These are phyloP conservation scores for Dothistroma pini DNA, from an alignment of 2,329 filamentous ascomycete genomes.

Conservation along the genomic window DNA sequence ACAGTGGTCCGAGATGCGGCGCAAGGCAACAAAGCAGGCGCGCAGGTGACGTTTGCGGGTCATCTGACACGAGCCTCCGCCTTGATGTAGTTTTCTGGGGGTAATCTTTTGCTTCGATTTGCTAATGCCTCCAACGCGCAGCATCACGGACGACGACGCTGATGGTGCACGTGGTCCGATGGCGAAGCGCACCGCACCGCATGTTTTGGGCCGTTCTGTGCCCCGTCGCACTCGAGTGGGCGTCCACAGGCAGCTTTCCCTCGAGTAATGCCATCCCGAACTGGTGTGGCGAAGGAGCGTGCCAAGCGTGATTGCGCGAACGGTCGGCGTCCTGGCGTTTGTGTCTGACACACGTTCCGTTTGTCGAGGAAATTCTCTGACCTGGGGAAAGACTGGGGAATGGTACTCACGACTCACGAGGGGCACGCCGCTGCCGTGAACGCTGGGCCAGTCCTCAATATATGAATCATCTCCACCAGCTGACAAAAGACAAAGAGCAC, in stretches of 20 bases:
- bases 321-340: neutral
- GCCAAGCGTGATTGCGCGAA: neutral
- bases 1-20: neutral
- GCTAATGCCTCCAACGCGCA: neutral
- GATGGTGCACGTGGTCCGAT: neutral
- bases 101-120: neutral
- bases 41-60: neutral
- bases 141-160: neutral
- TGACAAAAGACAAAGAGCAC: neutral
- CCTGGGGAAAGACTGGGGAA: neutral
- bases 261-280: neutral
- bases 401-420: neutral
- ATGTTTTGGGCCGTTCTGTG: neutral
- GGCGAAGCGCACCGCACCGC: neutral
- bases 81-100: neutral
- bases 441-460: neutral
- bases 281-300: neutral
- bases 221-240: neutral
- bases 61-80: conserved; percentile 1
- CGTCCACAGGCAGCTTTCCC: neutral
- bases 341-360: neutral
- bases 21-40: neutral
- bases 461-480: neutral
- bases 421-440: neutral
- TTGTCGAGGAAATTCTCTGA: neutral